Evolutionary conservation across 1,284 basidiomycete species (phyloP).

Genomic region (Tetrapyrgos nigripes): DNA sequence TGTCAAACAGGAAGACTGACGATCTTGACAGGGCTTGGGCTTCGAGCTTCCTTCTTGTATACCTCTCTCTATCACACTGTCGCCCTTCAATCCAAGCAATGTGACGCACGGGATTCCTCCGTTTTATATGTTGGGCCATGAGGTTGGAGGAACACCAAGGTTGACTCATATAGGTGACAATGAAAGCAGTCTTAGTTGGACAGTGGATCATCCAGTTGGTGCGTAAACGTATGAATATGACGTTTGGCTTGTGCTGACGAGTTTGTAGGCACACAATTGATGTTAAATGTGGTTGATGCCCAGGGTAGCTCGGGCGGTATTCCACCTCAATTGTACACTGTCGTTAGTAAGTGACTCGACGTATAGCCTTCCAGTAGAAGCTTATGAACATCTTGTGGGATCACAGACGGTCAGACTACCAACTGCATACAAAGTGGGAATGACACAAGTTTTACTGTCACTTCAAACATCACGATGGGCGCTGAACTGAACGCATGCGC

Average conservation of each 20-base stretch:
- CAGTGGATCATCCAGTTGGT: conserved; percentile 50
- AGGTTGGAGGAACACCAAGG: conserved; percentile 45
- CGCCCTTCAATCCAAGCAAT: conserved; percentile 8
- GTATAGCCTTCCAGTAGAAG: background rate
- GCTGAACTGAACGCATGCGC: conserved; percentile 48
- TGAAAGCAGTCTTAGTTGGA: conserved; percentile 46
- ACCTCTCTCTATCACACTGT: conserved; percentile 8
- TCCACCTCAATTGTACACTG: conserved; percentile 37
- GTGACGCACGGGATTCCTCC: conserved; percentile 41
- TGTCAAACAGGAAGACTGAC: background rate
- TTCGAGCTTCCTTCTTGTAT: conserved; percentile 15
- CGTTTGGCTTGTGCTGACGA: background rate
- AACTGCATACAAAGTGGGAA: conserved; percentile 41
- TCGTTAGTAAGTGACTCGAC: conserved; percentile 37
- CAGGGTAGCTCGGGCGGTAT: conserved; percentile 49
- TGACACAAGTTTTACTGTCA: conserved; percentile 41
- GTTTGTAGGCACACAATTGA: conserved; percentile 43
- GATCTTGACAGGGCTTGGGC: conserved; percentile 3
- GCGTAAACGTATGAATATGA: conserved; percentile 21
- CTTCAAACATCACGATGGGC: conserved; percentile 45
- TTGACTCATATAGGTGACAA: conserved; percentile 47
- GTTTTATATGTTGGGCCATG: conserved; percentile 57
- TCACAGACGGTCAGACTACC: conserved; percentile 39
- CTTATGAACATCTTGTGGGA: background rate
- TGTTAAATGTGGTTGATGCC: conserved; percentile 53